phyloP scores from a whole-genome alignment of 371 early-diverging fungal genomes.

The Mucor saturninus region DNA sequence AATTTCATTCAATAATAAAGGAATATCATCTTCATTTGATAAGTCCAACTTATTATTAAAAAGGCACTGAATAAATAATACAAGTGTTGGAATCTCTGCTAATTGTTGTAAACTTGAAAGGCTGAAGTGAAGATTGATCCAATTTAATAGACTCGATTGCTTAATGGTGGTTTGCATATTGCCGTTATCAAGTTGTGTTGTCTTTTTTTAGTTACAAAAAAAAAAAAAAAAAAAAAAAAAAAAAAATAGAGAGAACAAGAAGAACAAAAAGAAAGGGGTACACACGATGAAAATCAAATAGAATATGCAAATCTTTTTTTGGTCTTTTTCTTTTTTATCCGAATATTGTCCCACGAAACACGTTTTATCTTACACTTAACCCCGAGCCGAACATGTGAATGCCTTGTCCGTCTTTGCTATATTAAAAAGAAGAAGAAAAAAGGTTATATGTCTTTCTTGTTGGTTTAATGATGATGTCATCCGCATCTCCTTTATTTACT shows the following conservation, averaged over 20 bases:
- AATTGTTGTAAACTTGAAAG: conserved; percentile 14
- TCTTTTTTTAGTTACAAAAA: conserved; percentile 4
- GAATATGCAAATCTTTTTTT: conserved; percentile 8
- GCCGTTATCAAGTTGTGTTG: conserved; percentile 2
- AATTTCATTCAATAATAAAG: conserved; percentile 11
- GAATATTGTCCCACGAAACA: conserved; percentile 3
- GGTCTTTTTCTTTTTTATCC: background rate
- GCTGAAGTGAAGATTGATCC: conserved; percentile 16
- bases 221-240: conserved; percentile 7
- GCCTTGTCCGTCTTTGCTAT: background rate
- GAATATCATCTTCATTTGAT: conserved; percentile 1
- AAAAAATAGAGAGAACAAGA: conserved; percentile 6
- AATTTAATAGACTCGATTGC: conserved; percentile 14
- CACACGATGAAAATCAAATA: conserved; percentile 4
- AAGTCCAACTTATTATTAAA: conserved; percentile 8
- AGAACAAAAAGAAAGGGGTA: background rate
- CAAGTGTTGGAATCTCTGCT: conserved; percentile 7
- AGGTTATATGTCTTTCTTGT: background rate
- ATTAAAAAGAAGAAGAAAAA: background rate
- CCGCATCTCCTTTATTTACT: background rate
- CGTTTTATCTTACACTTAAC: background rate
- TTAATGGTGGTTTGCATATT: conserved; percentile 7
- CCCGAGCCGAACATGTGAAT: conserved; percentile 10
- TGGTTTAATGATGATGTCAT: background rate
- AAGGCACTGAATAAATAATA: conserved; percentile 14